These are phyloP conservation scores for Yamadazyma sp. DNA, from an alignment of 805 yeast genomes.

Conservation along the genomic window DNA sequence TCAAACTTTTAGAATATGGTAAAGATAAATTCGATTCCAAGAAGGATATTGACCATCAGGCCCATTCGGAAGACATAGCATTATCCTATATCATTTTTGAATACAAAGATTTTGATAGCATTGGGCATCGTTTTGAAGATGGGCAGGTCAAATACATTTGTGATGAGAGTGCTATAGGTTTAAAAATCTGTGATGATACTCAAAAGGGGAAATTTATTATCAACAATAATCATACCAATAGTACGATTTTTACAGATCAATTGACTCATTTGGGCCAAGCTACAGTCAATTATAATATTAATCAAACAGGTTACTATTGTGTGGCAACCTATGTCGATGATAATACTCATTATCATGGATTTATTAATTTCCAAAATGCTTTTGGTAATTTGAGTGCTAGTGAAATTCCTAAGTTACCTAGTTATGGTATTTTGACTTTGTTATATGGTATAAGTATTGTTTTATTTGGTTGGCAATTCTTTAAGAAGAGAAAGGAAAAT, in stretches of 20 bases:
- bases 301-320: conserved; percentile 88
- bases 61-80: conserved; percentile 33
- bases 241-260: conserved; percentile 55
- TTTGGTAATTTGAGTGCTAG: conserved; percentile 87
- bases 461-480: conserved; percentile 81
- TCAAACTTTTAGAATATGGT: conserved; percentile 27
- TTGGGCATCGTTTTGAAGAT: conserved; percentile 54
- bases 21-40: conserved; percentile 26
- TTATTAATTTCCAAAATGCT: conserved; percentile 85
- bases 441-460: conserved; percentile 78
- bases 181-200: conserved; percentile 48
- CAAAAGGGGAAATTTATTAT: conserved; percentile 65
- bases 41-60: conserved; percentile 17
- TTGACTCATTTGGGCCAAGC: conserved; percentile 58
- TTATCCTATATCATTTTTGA: conserved; percentile 78
- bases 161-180: conserved; percentile 62
- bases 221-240: conserved; percentile 40
- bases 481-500: conserved; percentile 67
- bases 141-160: conserved; percentile 60
- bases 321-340: conserved; percentile 61
- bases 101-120: conserved; percentile 65
- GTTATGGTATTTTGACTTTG: conserved; percentile 82
- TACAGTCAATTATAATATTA: conserved; percentile 60
- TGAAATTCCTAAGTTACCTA: conserved; percentile 86
- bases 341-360: conserved; percentile 52